Conservation (phyloP, 345 rosid species). For the Triadica sebifera region DNA sequence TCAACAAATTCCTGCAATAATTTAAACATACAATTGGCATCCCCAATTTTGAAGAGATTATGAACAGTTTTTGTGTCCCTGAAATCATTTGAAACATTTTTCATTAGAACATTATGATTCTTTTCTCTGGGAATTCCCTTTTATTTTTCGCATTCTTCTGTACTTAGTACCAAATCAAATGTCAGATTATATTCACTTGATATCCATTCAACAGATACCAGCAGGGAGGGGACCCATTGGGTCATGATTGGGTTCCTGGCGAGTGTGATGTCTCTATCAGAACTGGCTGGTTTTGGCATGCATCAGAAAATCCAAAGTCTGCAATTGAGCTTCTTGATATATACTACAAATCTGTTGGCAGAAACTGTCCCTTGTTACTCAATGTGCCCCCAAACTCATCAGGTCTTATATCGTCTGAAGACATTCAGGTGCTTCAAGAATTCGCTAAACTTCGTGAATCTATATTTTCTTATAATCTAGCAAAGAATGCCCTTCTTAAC, state of each 20-base stretch:
- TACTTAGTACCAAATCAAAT: neutral
- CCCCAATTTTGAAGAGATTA: neutral
- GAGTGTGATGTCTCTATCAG: conserved; percentile 93
- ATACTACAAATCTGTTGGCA: conserved; percentile 76
- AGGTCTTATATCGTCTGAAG: conserved; percentile 78
- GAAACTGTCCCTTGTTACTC: conserved; percentile 70
- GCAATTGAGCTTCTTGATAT: conserved; percentile 63
- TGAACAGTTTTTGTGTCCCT: neutral
- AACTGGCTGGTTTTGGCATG: conserved; percentile 97
- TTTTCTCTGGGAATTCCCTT: neutral
- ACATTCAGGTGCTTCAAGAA: conserved; percentile 62
- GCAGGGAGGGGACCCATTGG: conserved; percentile 56
- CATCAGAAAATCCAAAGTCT: conserved; percentile 71
- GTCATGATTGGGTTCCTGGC: conserved; percentile 83
- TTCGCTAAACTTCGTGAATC: conserved; percentile 49
- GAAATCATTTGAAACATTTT: too few relatives aligned
- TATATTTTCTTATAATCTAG: conserved; percentile 64
- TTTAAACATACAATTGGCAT: neutral
- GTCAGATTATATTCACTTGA: conserved; percentile 9
- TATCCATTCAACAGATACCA: conserved; percentile 46
- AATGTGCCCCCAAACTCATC: conserved; percentile 85
- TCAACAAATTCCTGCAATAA: neutral
- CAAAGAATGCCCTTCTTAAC: conserved; percentile 36
- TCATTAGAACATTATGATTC: neutral
- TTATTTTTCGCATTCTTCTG: neutral